Base-by-base conservation (phyloP, 441 rosid genomes). In the Gossypium laxum region DNA sequence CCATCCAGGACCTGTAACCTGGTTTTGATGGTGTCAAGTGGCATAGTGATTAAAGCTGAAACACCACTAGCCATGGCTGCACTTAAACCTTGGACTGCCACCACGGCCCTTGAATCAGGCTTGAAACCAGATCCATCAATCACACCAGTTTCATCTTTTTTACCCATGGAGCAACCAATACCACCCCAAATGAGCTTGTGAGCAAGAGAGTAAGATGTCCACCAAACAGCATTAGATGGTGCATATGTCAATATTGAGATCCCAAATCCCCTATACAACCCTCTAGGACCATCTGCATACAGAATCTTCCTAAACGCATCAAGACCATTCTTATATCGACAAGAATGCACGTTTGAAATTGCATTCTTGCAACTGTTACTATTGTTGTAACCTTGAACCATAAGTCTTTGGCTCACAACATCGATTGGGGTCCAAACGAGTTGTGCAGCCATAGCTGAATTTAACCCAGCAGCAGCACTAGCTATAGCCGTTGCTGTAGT, bases 11-110 rank as follows among this genome's bases (percentile, higher is more conserved):
- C 96, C 7, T 93, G 97, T 76, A 93, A 62, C 75, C 96, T 77
- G 0, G 96, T 93, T 86, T 91, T 93, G 59, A 93, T 88, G 0
- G 98, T 93, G 67, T 93, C 98, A 17, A 93, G 80, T 17, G 97
- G 98, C 89, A 83, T 91, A 0, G 96, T 93, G 63, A 93, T 85
- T 47, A 91, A 64, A 32, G 98, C 96, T 0, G 92, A 87, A 26
- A 83, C 80, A 17, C 97, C 96, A 0, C 98, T 91, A 6, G 98
- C 94, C 75, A 85, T 79, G 12, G 91, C 96, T 64, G 97, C 98
- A 60, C 97, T 89, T 51, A 82, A 67, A 17, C 90, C 94, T 82
- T 93, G 96, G 74, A 91, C 90, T 12, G 82, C 86, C 86, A 91
- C 67, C 43, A 93, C 71, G 0, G 89, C 86, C 72, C 80, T 89